These are phyloP conservation scores for Fusarium siculi DNA, from an alignment of 2,329 filamentous ascomycete species.

Conservation along the genomic window DNA sequence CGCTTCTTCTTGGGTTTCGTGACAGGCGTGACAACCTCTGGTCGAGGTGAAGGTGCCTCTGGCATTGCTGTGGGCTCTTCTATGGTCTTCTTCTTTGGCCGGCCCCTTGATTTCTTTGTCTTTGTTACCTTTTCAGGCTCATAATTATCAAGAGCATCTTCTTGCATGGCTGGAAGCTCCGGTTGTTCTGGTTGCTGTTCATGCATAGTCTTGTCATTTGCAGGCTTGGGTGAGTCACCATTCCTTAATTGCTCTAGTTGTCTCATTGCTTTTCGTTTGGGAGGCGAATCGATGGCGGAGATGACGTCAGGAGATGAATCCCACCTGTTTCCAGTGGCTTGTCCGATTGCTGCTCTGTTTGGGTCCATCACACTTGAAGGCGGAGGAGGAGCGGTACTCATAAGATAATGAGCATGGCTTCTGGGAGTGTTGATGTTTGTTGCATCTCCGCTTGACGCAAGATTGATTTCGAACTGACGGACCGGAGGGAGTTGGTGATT, in stretches of 20 bases:
- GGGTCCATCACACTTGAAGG: constrained; percentile 24
- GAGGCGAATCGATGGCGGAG: constrained; percentile 25
- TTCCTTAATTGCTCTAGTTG: constrained; percentile 6
- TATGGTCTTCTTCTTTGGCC: constrained; percentile 46
- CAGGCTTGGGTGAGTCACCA: not conserved
- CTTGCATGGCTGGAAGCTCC: constrained; percentile 4
- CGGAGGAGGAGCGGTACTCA: constrained; percentile 35
- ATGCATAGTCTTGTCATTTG: constrained; percentile 6
- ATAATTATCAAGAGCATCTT: not conserved
- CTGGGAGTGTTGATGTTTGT: constrained; percentile 53
- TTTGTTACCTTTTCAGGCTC: constrained; percentile 34
- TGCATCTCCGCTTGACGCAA: constrained; percentile 47
- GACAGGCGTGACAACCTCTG: constrained; percentile 12
- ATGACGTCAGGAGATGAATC: constrained; percentile 44
- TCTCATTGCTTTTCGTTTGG: constrained; percentile 9
- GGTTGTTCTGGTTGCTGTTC: not conserved
- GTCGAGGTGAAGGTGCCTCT: constrained; percentile 3
- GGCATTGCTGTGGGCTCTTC: constrained; percentile 18
- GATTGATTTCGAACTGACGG: constrained; percentile 28
- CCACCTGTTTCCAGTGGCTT: constrained; percentile 3
- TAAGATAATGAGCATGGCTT: constrained; percentile 33
- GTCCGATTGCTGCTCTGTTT: not conserved
- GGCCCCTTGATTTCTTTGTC: constrained; percentile 47
- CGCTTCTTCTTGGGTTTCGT: constrained; percentile 50
- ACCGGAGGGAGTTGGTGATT: constrained; percentile 30